phyloP scores from a whole-genome alignment of 2,329 filamentous ascomycete genomes.

The Fusarium sp. region DNA sequence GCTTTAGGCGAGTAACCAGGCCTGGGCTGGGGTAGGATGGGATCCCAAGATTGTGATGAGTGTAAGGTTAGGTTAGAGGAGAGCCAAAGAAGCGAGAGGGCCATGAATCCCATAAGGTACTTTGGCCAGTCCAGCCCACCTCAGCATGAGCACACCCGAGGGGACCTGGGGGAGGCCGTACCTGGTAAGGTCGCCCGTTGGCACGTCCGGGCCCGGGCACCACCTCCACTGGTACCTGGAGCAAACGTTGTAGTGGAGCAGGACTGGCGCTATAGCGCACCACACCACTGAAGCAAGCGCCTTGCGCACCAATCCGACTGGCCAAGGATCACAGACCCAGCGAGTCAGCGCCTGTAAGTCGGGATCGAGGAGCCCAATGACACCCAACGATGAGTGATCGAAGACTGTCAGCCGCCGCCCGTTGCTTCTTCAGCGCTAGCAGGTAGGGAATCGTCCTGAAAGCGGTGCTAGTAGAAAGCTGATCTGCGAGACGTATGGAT shows the following conservation, averaged over 20 bases:
- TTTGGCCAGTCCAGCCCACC: conserved; percentile 2
- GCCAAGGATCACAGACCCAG: conserved; percentile 42
- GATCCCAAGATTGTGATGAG: conserved; percentile 40
- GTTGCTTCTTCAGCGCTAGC: conserved; percentile 37
- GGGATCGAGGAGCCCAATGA: conserved; percentile 35
- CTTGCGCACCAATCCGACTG: conserved; percentile 55
- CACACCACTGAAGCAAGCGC: conserved; percentile 56
- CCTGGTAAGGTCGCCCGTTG: conserved; percentile 43
- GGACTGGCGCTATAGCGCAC: conserved; percentile 45
- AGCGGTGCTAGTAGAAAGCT: conserved; percentile 15
- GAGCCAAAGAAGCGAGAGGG: conserved; percentile 39
- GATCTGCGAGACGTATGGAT: conserved; percentile 18
- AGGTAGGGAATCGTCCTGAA: conserved; percentile 16
- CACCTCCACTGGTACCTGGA: conserved; percentile 16
- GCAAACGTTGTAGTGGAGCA: conserved; percentile 33
- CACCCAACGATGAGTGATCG: conserved; percentile 20
- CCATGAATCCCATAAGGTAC: conserved; percentile 9
- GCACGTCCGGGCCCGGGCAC: conserved; percentile 22
- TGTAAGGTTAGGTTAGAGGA: conserved; percentile 34
- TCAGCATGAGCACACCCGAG: conserved; percentile 9
- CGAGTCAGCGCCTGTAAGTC: conserved; percentile 53
- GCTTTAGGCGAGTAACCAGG: conserved; percentile 46
- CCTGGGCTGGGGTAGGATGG: conserved; percentile 43
- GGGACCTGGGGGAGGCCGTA: conserved; percentile 32
- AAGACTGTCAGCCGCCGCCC: conserved; percentile 20